Base-by-base conservation (phyloP, 805 yeast genomes). In the Starmerella powellii region DNA sequence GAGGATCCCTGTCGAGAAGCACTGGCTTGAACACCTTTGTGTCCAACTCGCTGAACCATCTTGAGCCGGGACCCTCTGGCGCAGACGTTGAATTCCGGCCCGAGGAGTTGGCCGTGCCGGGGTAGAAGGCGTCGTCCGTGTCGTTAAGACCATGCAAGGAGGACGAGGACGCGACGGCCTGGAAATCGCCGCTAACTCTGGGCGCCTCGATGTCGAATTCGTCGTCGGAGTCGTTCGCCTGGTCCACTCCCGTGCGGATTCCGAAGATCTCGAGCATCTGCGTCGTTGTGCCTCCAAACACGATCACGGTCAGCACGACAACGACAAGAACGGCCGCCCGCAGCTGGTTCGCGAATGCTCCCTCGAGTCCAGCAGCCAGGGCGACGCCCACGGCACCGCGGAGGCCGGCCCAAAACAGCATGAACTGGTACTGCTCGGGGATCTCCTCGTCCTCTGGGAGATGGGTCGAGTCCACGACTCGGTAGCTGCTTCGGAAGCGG, bases 351-450 rank as follows among this genome's bases (percentile, higher is more conserved):
- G 87, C 88, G 42, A 83, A 78, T 56, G 88, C 95, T 47, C 97
- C 98, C 63, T 84, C 94, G 31, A 91, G 66, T 12, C 98, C 98
- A 77, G 93, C 85, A 0, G 98, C 98, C 56, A 91, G 71, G 0
- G 98, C 99, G 4, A 91, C 99, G 50, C 99, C 99, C 28, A 91
- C 99, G 1, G 99, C 99, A 46, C 99, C 99, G 57, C 99, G 72
- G 43, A 91, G 68, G 3, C 99, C 99, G 2, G 98, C 98, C 99
- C 99, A 91, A 61, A 91, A 91, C 38, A 88, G 85, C 98, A 91
- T 91, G 83, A 86, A 85, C 64, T 91, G 98, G 62, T 91, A 91
- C 47, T 80, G 84, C 55, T 84, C 88, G 20, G 95, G 91, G 48
- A 91, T 86, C 63, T 88, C 97, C 23, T 46, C 44, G 2, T 82